A percentile compares a stretch with the other conserved stretches of the same genome.
Evolutionary conservation across 352 stramenopile genomes (phyloP).

Genomic region (Halophytophthora batemanensis): DNA sequence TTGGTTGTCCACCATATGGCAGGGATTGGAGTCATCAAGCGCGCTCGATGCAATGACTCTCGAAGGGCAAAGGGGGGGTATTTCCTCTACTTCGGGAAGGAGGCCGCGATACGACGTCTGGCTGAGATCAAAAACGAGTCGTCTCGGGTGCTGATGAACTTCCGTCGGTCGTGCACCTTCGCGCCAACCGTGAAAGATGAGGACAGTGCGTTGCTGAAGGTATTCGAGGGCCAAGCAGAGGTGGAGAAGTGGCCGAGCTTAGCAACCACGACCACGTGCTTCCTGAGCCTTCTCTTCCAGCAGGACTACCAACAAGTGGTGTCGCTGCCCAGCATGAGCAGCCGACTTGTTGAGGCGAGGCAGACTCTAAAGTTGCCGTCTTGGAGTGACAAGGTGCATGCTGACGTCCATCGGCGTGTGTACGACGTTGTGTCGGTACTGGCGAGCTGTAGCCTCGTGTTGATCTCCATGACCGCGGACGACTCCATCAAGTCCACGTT

Average conservation of each 20-base stretch:
- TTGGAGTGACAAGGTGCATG: conserved; percentile 18
- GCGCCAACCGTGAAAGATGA: conserved; percentile 25
- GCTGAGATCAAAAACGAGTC: conserved; percentile 28
- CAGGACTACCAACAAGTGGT: conserved; percentile 24
- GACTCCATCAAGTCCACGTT: conserved; percentile 13
- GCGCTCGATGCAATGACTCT: conserved; percentile 32
- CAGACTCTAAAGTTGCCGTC: conserved; percentile 18
- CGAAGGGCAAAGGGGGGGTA: conserved; percentile 31
- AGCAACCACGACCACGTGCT: conserved; percentile 45
- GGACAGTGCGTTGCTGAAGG: conserved; percentile 40
- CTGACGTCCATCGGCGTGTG: conserved; percentile 53
- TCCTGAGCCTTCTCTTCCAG: conserved; percentile 57
- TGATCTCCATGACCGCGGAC: conserved; percentile 17
- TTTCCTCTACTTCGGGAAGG: conserved; percentile 60
- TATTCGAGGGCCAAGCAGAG: conserved; percentile 42
- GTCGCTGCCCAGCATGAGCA: conserved; percentile 35
- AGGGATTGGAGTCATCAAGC: conserved; percentile 67
- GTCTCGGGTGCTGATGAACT: conserved; percentile 14
- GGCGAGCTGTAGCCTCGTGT: conserved; percentile 46
- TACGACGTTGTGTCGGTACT: conserved; percentile 73
- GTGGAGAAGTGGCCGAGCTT: conserved; percentile 55
- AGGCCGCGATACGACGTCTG: conserved; percentile 38
- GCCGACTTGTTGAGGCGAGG: conserved; percentile 45
- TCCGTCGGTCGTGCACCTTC: conserved; percentile 10
- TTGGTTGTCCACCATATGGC: not conserved